Evolutionary conservation across 768 basidiomycete genomes (phyloP).

Genomic region (Rhizopogon roseolus): DNA sequence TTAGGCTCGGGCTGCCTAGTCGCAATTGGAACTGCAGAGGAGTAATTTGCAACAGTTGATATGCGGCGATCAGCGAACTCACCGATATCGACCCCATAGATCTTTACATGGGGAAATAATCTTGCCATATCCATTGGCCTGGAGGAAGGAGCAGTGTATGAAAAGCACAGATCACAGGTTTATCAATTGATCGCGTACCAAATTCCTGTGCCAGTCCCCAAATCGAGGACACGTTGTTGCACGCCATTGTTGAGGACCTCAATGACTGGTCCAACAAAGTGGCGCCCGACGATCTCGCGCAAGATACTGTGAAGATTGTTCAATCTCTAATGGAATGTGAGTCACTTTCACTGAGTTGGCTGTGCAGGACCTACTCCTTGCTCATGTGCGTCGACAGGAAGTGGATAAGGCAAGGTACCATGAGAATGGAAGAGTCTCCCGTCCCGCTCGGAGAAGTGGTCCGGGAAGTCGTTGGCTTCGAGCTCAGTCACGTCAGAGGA

Average conservation of each 20-base stretch:
- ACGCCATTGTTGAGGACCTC: constrained; percentile 42
- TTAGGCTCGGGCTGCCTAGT: constrained; percentile 58
- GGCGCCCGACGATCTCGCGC: constrained; percentile 44
- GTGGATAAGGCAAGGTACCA: constrained; percentile 57
- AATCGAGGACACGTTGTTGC: constrained; percentile 56
- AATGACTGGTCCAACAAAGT: constrained; percentile 57
- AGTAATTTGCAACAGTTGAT: constrained; percentile 8
- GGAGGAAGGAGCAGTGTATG: constrained; percentile 11
- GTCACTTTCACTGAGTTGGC: not conserved
- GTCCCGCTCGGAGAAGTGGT: constrained; percentile 52
- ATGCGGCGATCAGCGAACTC: constrained; percentile 19
- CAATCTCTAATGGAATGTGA: constrained; percentile 38
- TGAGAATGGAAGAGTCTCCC: constrained; percentile 69
- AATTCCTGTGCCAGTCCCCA: constrained; percentile 72
- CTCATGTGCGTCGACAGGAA: constrained; percentile 70
- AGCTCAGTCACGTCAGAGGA: constrained; percentile 44
- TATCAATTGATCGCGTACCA: constrained; percentile 46
- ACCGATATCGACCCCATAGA: constrained; percentile 79
- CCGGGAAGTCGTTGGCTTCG: constrained; percentile 47
- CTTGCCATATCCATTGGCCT: constrained; percentile 76
- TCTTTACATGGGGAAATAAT: constrained; percentile 57
- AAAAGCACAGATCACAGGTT: constrained; percentile 13
- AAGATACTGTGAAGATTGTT: constrained; percentile 47
- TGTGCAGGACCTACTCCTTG: constrained; percentile 46
- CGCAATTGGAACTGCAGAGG: constrained; percentile 58